Evolutionary conservation across 2,329 filamentous ascomycete genomes (phyloP).

Genomic region (Xylariaceae sp.): DNA sequence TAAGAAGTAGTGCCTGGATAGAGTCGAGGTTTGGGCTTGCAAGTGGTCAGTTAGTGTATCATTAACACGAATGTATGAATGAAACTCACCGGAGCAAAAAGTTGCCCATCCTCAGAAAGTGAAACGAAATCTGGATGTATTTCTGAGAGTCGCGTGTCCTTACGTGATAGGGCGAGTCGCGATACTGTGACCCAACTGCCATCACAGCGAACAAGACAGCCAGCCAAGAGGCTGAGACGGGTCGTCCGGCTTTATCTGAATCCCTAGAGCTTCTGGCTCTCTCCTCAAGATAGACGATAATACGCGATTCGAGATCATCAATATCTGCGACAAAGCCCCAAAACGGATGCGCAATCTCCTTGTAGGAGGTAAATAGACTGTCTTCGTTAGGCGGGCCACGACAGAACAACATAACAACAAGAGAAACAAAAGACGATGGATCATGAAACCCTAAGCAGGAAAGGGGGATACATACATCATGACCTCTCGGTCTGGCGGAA

Average conservation of each 20-base stretch:
- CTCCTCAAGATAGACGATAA: conserved; percentile 62
- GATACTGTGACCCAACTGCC: conserved; percentile 61
- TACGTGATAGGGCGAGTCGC: conserved; percentile 58
- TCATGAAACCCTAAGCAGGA: not conserved
- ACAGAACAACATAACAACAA: not conserved
- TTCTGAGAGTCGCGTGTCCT: conserved; percentile 55
- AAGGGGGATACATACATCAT: conserved; percentile 50
- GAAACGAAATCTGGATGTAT: conserved; percentile 60
- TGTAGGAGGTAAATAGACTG: conserved; percentile 61
- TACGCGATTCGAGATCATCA: conserved; percentile 57
- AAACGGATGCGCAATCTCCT: conserved; percentile 62
- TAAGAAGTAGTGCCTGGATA: conserved; percentile 58
- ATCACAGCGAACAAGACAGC: conserved; percentile 61
- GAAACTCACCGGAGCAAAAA: conserved; percentile 51
- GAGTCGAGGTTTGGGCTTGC: conserved; percentile 58
- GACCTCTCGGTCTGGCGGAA: conserved; percentile 60
- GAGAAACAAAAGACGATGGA: too few species aligned
- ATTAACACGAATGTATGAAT: too few species aligned
- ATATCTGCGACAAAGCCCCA: conserved; percentile 65
- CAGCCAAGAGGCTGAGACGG: conserved; percentile 60
- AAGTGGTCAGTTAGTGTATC: conserved; percentile 2
- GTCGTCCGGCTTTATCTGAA: conserved; percentile 41
- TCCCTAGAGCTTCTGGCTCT: conserved; percentile 51
- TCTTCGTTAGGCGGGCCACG: not conserved
- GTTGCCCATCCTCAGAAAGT: conserved; percentile 59